Conservation (phyloP, 2,329 filamentous ascomycete species). For the Ustilaginoidea virens region DNA sequence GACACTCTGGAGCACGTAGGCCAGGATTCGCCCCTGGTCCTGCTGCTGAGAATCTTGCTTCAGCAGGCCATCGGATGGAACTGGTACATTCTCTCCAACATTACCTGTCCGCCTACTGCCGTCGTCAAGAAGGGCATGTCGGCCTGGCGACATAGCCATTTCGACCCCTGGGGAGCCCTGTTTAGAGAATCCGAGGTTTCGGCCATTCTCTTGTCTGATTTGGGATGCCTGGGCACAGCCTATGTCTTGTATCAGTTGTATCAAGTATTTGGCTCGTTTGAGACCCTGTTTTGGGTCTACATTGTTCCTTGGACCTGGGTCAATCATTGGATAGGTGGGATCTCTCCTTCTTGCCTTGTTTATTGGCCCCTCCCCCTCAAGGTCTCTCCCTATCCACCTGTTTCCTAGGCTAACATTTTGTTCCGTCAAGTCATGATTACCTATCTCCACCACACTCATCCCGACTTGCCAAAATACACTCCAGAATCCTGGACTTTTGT, state of each 20-base stretch:
- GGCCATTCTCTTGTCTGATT: conserved; percentile 71
- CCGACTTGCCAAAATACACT: conserved; percentile 82
- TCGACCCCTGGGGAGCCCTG: conserved; percentile 72
- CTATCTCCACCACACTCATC: conserved; percentile 94
- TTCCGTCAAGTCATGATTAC: conserved; percentile 83
- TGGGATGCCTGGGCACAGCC: conserved; percentile 55
- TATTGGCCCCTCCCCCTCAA: neutral
- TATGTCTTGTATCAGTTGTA: conserved; percentile 52
- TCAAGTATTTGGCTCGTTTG: conserved; percentile 66
- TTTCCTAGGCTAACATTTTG: too few species aligned
- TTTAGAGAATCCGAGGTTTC: conserved; percentile 87
- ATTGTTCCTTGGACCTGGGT: conserved; percentile 92
- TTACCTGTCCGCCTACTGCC: conserved; percentile 92
- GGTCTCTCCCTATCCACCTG: too few species aligned
- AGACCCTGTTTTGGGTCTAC: conserved; percentile 81
- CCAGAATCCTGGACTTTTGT: conserved; percentile 80
- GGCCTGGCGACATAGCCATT: conserved; percentile 81
- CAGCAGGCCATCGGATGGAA: conserved; percentile 93
- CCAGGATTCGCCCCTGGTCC: conserved; percentile 86
- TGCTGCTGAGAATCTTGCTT: conserved; percentile 53
- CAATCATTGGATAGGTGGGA: conserved; percentile 95
- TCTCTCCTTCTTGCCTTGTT: neutral
- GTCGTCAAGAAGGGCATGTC: conserved; percentile 80
- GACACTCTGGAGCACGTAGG: conserved; percentile 80
- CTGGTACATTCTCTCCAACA: conserved; percentile 78